A percentile compares a stretch with the other conserved stretches of the same genome.
phyloP scores from a whole-genome alignment of 75 land plant genomes.

The Isoetes taiwanensis region DNA sequence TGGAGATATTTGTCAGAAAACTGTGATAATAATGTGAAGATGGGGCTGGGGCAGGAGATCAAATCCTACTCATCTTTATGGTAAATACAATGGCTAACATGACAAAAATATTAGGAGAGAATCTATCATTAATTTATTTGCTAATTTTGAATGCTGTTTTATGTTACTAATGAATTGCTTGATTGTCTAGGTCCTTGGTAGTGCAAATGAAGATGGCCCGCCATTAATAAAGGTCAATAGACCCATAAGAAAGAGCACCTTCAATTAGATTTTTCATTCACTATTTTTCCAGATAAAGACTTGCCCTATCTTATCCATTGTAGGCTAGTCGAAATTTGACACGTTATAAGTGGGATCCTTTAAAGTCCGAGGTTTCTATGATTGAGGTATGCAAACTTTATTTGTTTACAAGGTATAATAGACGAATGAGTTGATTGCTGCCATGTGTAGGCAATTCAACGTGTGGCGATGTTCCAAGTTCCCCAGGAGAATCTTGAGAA shows the following conservation, averaged over 20 bases:
- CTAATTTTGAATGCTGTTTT: not conserved
- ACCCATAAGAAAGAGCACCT: too few relatives aligned
- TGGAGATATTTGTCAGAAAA: too few relatives aligned
- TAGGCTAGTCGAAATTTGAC: slow-evolving; percentile 34
- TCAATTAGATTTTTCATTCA: too few relatives aligned
- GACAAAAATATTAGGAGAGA: too few relatives aligned
- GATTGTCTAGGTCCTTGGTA: slow-evolving; percentile 26
- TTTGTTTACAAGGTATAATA: too few relatives aligned
- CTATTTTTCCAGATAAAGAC: too few relatives aligned
- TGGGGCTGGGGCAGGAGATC: too few relatives aligned
- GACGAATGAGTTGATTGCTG: not conserved
- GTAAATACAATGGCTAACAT: too few relatives aligned
- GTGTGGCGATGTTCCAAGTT: slow-evolving; percentile 28
- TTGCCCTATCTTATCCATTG: not conserved
- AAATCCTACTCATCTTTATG: too few relatives aligned
- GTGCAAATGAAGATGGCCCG: slow-evolving; percentile 19
- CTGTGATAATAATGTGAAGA: too few relatives aligned
- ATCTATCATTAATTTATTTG: too few relatives aligned
- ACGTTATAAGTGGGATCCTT: slow-evolving; percentile 28
- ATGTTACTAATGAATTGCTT: too few relatives aligned
- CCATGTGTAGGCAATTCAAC: slow-evolving; percentile 24
- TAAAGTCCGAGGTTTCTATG: not conserved
- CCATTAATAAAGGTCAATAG: slow-evolving; percentile 26
- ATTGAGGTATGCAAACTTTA: slow-evolving; percentile 21
- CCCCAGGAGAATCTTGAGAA: slow-evolving; percentile 17